Conservation (phyloP, 257 asterid species). For the Jasminum sambac region DNA sequence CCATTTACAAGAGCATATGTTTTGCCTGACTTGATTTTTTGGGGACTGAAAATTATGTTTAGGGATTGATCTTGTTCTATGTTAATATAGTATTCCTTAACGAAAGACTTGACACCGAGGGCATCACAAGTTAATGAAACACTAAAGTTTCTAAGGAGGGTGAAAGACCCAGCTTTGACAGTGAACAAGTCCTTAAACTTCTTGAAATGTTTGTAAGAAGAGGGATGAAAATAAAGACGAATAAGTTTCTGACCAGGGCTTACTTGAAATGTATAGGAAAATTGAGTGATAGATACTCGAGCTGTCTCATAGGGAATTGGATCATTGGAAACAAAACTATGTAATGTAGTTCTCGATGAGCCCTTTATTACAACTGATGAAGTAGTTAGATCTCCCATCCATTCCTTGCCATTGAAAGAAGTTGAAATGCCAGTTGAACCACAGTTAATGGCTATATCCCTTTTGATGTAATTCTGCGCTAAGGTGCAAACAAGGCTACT, state of each 20-base stretch:
- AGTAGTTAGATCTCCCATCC: slow-evolving; percentile 44
- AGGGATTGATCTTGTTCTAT: slow-evolving; percentile 21
- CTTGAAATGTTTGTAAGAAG: slow-evolving; percentile 17
- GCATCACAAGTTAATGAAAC: no score
- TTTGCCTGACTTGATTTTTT: slow-evolving; percentile 20
- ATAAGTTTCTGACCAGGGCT: slow-evolving; percentile 19
- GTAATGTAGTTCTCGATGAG: slow-evolving; percentile 32
- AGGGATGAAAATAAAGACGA: slow-evolving; percentile 27
- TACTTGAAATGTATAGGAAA: slow-evolving; percentile 28
- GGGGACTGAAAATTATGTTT: not conserved
- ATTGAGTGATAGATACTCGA: slow-evolving; percentile 26
- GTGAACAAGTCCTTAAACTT: slow-evolving; percentile 13
- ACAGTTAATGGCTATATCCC: slow-evolving; percentile 37
- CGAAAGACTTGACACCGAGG: slow-evolving; percentile 23
- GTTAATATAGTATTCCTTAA: slow-evolving; percentile 29
- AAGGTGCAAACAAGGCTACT: not conserved
- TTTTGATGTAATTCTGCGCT: not conserved
- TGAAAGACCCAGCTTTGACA: slow-evolving; percentile 28
- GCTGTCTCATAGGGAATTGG: slow-evolving; percentile 29
- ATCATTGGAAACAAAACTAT: slow-evolving; percentile 21
- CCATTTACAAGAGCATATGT: slow-evolving; percentile 40
- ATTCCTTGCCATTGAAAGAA: slow-evolving; percentile 39
- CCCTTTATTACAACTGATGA: slow-evolving; percentile 33
- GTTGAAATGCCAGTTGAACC: slow-evolving; percentile 39
- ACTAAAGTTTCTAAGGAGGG: slow-evolving; percentile 32